Conservation (phyloP, 2,329 filamentous ascomycete genomes). For the Botrytis galanthina region DNA sequence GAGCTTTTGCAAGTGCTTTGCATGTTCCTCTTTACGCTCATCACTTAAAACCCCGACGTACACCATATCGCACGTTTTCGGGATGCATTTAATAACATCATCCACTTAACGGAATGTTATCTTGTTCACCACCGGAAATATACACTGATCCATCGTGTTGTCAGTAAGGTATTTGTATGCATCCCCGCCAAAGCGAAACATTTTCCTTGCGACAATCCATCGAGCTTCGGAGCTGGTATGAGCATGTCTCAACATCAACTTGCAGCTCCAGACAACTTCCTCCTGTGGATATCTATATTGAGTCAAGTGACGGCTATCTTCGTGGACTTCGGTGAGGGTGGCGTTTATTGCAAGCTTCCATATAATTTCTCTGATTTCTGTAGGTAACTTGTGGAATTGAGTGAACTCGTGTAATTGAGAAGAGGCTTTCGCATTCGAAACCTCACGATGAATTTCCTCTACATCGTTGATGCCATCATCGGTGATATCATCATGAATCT, state of each 20-base stretch:
- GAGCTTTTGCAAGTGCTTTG: neutral
- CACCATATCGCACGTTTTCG: neutral
- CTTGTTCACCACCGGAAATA: neutral
- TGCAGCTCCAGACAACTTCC: neutral
- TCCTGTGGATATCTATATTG: neutral
- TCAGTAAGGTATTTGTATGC: neutral
- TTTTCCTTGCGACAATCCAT: neutral
- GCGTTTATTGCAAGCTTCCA: neutral
- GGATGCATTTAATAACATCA: neutral
- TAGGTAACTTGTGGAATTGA: neutral
- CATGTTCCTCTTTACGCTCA: neutral
- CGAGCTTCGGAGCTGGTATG: neutral
- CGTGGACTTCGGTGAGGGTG: neutral
- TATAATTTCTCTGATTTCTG: neutral
- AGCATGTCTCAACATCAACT: neutral
- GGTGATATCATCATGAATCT: neutral
- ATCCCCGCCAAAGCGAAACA: neutral
- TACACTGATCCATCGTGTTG: neutral
- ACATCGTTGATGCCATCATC: neutral
- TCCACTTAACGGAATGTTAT: neutral
- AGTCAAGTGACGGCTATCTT: neutral
- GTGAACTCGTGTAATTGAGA: neutral
- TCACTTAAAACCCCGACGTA: neutral
- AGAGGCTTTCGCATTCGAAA: neutral
- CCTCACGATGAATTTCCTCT: neutral